These are phyloP conservation scores for Leccinum holopus DNA, from an alignment of 1,284 basidiomycete species.

Conservation along the genomic window DNA sequence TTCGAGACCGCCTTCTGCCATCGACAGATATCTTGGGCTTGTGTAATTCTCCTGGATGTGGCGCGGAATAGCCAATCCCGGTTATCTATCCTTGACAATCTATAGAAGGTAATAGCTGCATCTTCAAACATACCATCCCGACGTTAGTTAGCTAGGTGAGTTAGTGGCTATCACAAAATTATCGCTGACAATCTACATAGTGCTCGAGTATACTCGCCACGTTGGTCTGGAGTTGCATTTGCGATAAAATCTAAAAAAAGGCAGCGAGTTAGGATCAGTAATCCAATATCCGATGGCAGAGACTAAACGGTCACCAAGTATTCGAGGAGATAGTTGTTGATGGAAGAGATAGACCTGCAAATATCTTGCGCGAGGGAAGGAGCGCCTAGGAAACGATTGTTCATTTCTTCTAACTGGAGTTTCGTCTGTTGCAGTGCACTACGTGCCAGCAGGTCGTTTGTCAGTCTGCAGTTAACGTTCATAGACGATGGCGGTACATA, in stretches of 20 bases:
- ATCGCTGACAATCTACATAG: neutral
- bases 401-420: neutral
- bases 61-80: no score
- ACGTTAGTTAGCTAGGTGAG: no score
- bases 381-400: neutral
- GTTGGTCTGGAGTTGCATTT: neutral
- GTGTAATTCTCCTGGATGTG: no score
- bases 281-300: neutral
- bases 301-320: slow-evolving; percentile 1
- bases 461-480: neutral
- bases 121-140: no score
- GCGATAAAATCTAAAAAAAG: neutral
- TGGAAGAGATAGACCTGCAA: neutral
- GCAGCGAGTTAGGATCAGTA: neutral
- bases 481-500: neutral
- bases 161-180: no score
- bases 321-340: slow-evolving; percentile 5
- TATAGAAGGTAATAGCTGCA: no score
- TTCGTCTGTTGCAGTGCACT: neutral
- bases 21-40: no score
- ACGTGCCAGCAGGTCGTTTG: neutral
- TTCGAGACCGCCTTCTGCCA: no score
- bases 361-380: slow-evolving; percentile 6
- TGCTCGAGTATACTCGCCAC: neutral
- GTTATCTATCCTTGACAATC: no score